Conservation (phyloP, 352 stramenopile genomes). For the Pythium chondricola region DNA sequence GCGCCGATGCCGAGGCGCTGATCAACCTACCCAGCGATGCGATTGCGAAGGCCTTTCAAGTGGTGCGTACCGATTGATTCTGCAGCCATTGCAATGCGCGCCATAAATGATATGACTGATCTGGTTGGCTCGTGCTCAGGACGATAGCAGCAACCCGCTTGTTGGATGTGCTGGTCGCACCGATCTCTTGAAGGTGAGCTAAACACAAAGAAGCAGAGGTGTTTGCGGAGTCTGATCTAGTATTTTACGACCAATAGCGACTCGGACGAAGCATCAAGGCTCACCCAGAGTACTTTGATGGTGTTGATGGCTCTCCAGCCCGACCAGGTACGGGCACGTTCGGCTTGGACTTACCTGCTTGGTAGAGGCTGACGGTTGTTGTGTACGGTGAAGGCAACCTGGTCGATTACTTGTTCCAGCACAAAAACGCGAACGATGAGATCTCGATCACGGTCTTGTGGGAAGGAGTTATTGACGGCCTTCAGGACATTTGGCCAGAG, state of each 20-base stretch:
- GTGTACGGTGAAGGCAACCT: slow-evolving; percentile 42
- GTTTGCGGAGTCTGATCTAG: too few relatives aligned
- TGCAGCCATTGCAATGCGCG: neutral
- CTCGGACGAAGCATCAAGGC: slow-evolving; percentile 63
- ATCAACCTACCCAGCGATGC: slow-evolving; percentile 47
- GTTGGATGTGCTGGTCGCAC: slow-evolving; percentile 66
- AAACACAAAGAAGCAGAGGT: neutral
- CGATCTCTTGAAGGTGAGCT: slow-evolving; percentile 57
- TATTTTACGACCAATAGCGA: slow-evolving; percentile 21
- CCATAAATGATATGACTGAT: neutral
- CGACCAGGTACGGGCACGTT: slow-evolving; percentile 34
- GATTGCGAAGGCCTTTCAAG: slow-evolving; percentile 77
- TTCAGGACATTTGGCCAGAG: slow-evolving; percentile 81
- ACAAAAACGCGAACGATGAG: slow-evolving; percentile 44
- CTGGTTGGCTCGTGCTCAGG: neutral
- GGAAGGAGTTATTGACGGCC: slow-evolving; percentile 72
- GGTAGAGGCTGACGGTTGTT: neutral
- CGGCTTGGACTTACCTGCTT: too few relatives aligned
- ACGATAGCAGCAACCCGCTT: slow-evolving; percentile 58
- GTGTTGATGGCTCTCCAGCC: slow-evolving; percentile 27
- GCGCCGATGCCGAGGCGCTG: slow-evolving; percentile 56
- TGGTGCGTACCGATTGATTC: slow-evolving; percentile 33
- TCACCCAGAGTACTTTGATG: slow-evolving; percentile 69
- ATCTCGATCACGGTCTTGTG: slow-evolving; percentile 67
- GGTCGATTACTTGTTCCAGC: slow-evolving; percentile 66